Percentiles rank a stretch among this genome's conserved stretches.
Conservation (phyloP, 2,329 filamentous ascomycete species). For the Fusarium miscanthi region DNA sequence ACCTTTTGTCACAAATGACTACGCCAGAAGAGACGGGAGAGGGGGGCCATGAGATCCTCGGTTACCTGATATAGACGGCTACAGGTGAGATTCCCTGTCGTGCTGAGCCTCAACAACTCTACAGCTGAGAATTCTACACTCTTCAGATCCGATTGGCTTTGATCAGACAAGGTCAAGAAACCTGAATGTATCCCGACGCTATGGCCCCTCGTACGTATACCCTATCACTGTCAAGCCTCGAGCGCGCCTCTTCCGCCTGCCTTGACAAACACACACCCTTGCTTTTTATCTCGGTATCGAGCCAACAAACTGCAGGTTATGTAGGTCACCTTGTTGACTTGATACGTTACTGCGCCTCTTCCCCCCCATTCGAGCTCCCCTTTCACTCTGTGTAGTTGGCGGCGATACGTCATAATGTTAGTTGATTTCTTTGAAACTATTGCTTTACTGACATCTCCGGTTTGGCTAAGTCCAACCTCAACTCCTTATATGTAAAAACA, state of each 20-base stretch:
- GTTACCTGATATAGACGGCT: background rate
- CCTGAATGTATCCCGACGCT: background rate
- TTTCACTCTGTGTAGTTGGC: background rate
- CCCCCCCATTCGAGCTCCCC: background rate
- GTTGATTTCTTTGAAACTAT: constrained; percentile 8
- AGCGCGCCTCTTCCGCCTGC: background rate
- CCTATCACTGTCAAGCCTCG: background rate
- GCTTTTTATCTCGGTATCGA: background rate
- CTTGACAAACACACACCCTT: too few species aligned
- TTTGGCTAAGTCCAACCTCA: constrained; percentile 15
- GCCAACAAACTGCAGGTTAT: background rate
- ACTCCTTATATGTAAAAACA: constrained; percentile 27
- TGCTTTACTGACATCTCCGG: constrained; percentile 12
- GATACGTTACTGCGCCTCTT: background rate
- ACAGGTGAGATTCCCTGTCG: background rate
- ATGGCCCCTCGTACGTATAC: background rate
- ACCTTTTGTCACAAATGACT: constrained; percentile 10
- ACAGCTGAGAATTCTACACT: background rate
- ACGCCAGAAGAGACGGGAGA: background rate
- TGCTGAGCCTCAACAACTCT: constrained; percentile 24
- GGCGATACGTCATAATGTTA: background rate
- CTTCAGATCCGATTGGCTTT: background rate
- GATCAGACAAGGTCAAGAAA: background rate
- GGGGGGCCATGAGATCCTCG: constrained; percentile 5
- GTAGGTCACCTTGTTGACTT: background rate